Percentiles rank a stretch among this genome's conserved stretches.
Evolutionary conservation across 768 basidiomycete species (phyloP).

Genomic region (Suillus alpinus): DNA sequence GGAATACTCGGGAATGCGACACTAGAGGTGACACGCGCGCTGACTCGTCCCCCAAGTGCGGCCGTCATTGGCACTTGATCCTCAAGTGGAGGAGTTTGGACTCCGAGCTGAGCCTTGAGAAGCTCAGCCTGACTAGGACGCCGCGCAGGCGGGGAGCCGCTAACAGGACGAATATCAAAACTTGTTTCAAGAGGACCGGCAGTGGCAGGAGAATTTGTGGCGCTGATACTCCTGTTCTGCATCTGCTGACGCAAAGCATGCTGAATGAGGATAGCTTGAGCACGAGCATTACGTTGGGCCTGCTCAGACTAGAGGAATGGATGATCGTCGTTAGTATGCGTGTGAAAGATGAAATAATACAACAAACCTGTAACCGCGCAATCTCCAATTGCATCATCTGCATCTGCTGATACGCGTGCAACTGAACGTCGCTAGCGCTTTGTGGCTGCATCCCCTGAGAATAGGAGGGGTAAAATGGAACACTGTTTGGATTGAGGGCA

Average conservation of each 20-base stretch:
- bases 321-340: conserved; percentile 4
- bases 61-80: conserved; percentile 82
- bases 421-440: conserved; percentile 42
- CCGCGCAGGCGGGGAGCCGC: conserved; percentile 57
- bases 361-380: conserved; percentile 70
- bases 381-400: conserved; percentile 87
- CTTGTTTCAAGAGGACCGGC: conserved; percentile 64
- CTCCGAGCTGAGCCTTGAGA: conserved; percentile 57
- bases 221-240: conserved; percentile 47
- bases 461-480: conserved; percentile 43
- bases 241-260: conserved; percentile 52
- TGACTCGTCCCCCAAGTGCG: conserved; percentile 72
- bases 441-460: conserved; percentile 41
- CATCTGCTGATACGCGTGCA: conserved; percentile 66
- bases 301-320: conserved; percentile 51
- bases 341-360: conserved; percentile 2
- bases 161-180: conserved; percentile 62
- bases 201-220: conserved; percentile 60
- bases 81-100: conserved; percentile 34
- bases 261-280: conserved; percentile 69
- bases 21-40: conserved; percentile 52
- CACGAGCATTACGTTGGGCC: conserved; percentile 57
- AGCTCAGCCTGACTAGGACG: conserved; percentile 70
- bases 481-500: conserved; percentile 51
- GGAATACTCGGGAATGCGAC: conserved; percentile 38